phyloP scores from a whole-genome alignment of 202 grass and related monocot genomes.

The Brachypodium distachyon region DNA sequence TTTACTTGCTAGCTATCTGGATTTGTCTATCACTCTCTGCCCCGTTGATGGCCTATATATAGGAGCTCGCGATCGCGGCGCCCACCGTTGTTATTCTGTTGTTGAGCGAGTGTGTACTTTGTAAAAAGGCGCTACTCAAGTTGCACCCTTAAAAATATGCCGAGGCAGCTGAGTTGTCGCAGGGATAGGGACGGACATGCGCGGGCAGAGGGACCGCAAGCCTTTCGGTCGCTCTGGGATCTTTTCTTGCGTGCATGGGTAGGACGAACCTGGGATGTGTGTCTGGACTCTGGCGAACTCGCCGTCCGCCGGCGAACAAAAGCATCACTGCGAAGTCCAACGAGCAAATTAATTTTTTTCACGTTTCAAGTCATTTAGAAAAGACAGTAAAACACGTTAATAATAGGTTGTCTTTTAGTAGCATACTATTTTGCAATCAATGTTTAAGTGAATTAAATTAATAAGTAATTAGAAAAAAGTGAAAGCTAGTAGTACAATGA shows the following conservation, averaged over 20 bases:
- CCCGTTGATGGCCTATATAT: background rate
- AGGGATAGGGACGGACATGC: slow-evolving; percentile 11
- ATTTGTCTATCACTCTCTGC: background rate
- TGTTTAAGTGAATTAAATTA: no score
- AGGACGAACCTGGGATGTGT: background rate
- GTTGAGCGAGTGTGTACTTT: background rate
- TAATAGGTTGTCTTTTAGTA: no score
- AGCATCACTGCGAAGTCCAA: background rate
- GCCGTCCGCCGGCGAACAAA: background rate
- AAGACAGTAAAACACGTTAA: no score
- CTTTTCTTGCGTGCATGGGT: slow-evolving; percentile 12
- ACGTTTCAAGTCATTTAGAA: no score
- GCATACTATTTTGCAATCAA: no score
- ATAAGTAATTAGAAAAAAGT: no score
- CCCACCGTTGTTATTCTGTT: background rate
- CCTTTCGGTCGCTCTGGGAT: slow-evolving; percentile 5
- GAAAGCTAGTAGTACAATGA: no score
- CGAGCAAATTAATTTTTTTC: no score
- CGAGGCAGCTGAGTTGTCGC: background rate
- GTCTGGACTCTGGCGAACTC: background rate
- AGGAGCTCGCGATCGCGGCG: background rate
- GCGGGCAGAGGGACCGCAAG: background rate
- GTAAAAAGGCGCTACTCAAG: background rate
- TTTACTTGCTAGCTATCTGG: background rate
- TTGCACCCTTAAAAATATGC: background rate